These are phyloP conservation scores for Cystofilobasidium ferigula DNA, from an alignment of 768 basidiomycete species.

Conservation along the genomic window DNA sequence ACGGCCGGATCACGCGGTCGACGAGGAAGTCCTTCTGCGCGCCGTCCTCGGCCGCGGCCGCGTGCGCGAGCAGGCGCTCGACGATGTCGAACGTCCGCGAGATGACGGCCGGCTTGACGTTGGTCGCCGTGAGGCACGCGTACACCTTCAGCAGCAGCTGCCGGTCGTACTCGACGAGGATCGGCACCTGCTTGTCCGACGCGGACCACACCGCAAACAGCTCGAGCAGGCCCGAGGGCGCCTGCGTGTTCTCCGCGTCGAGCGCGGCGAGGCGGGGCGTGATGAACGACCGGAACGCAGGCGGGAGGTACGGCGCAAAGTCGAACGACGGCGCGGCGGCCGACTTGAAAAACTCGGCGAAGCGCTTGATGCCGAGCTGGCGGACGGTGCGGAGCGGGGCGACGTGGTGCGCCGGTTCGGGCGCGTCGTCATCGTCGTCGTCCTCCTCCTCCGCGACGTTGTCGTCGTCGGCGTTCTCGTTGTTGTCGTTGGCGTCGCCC, in stretches of 20 bases:
- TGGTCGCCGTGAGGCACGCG: slow-evolving; percentile 64
- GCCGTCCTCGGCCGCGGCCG: slow-evolving; percentile 44
- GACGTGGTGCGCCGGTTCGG: slow-evolving; percentile 11
- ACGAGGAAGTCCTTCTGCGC: slow-evolving; percentile 38
- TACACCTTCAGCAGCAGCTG: slow-evolving; percentile 65
- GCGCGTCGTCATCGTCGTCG: slow-evolving; percentile 27
- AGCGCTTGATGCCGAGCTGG: slow-evolving; percentile 70
- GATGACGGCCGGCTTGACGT: slow-evolving; percentile 77
- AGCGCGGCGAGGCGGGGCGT: slow-evolving; percentile 66
- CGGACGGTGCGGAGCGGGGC: slow-evolving; percentile 52
- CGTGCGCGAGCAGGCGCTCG: slow-evolving; percentile 51
- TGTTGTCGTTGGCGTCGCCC: slow-evolving; percentile 36
- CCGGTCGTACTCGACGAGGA: slow-evolving; percentile 59
- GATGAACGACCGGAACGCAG: slow-evolving; percentile 60
- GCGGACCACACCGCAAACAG: slow-evolving; percentile 69
- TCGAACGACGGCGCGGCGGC: slow-evolving; percentile 53
- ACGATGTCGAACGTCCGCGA: slow-evolving; percentile 73
- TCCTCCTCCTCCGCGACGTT: slow-evolving; percentile 41
- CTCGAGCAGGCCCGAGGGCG: slow-evolving; percentile 78
- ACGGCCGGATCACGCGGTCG: slow-evolving; percentile 53
- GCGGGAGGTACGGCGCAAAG: slow-evolving; percentile 57
- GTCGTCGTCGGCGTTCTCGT: slow-evolving; percentile 39
- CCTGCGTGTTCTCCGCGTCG: slow-evolving; percentile 77
- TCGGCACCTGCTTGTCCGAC: slow-evolving; percentile 48
- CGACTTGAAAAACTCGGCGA: slow-evolving; percentile 75